Evolutionary conservation across 2,329 filamentous ascomycete species (phyloP).

Genomic region (Berkeleyomyces rouxiae): DNA sequence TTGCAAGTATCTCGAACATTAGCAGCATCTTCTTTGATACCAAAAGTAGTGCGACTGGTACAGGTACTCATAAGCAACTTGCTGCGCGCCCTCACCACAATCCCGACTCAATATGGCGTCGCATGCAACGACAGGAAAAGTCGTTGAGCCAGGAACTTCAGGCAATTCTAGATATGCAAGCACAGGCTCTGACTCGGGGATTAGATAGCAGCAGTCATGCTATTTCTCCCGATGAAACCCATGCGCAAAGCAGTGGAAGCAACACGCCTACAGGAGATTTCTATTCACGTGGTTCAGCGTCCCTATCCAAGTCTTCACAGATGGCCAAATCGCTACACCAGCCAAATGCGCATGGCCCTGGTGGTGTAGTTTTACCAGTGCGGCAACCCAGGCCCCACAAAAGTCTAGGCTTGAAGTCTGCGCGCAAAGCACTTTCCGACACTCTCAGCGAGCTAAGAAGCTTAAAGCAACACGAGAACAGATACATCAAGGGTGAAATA

Average conservation of each 20-base stretch:
- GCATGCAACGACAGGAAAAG: conserved; percentile 29
- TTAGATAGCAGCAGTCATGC: not conserved
- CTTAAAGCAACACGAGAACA: conserved; percentile 53
- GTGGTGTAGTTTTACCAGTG: conserved; percentile 41
- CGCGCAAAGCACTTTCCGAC: conserved; percentile 46
- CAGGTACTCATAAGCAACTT: not conserved
- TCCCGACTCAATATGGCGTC: conserved; percentile 32
- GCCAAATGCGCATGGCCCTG: conserved; percentile 22
- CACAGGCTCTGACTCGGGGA: conserved; percentile 19
- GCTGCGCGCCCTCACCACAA: not conserved
- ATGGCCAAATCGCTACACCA: conserved; percentile 26
- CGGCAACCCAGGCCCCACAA: conserved; percentile 35
- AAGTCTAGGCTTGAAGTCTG: conserved; percentile 40
- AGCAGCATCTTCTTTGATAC: conserved; percentile 26
- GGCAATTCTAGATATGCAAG: conserved; percentile 32
- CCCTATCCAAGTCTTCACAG: conserved; percentile 24
- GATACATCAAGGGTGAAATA: conserved; percentile 39
- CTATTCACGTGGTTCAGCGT: conserved; percentile 21
- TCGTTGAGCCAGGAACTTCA: conserved; percentile 32
- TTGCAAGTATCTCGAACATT: conserved; percentile 12
- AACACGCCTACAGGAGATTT: conserved; percentile 26
- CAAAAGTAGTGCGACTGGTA: conserved; percentile 13
- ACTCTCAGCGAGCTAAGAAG: conserved; percentile 47
- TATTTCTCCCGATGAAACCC: not conserved
- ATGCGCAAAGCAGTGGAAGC: conserved; percentile 19